Base-by-base conservation (phyloP, 2,329 filamentous ascomycete species). In the Tolypocladium tundrense region DNA sequence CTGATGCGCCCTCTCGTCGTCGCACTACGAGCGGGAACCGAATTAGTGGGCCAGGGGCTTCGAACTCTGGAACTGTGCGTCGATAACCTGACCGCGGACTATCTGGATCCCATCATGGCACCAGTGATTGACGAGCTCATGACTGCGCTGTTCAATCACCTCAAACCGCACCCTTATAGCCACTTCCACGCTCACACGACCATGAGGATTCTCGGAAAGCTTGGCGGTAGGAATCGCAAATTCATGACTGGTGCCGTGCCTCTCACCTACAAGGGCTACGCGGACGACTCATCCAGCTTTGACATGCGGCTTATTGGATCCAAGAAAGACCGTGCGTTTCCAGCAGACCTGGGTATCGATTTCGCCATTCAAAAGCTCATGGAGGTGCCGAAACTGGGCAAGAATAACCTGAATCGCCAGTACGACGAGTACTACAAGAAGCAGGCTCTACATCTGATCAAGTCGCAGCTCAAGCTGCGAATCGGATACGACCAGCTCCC, bases 91-190 rank as follows among this genome's bases (percentile, higher is more conserved):
- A 99, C 95, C 0, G 93, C 94, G 0, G 94, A 99, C 67, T 99
- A 99, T 68, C 78, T 99, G 16, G 94, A 99, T 66, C 95, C 94
- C 0, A 97, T 99, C 66, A 99, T 99, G 93, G 91, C 93, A 2
- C 95, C 94, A 0, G 95, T 97, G 33, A 97, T 99, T 72, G 93
- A 99, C 66, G 94, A 99, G 69, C 79, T 99, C 51, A 99, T 99
- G 94, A 94, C 91, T 53, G 93, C 93, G 1, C 79, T 99, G 1
- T 99, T 96, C 80, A 92, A 97, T 62, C 95, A 99, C 70, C 80
- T 99, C 48, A 89, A 88, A 66, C 95, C 94, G 9, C 88, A 92
- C 61, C 94, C 94, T 0, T 96, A 99, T 72, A 96, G 89, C 66
- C 95, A 99, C 71, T 96, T 97, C 72, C 93, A 97, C 68, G 90